Evolutionary conservation across 306 rosid genomes (phyloP).

Genomic region (Cajanus cajan): DNA sequence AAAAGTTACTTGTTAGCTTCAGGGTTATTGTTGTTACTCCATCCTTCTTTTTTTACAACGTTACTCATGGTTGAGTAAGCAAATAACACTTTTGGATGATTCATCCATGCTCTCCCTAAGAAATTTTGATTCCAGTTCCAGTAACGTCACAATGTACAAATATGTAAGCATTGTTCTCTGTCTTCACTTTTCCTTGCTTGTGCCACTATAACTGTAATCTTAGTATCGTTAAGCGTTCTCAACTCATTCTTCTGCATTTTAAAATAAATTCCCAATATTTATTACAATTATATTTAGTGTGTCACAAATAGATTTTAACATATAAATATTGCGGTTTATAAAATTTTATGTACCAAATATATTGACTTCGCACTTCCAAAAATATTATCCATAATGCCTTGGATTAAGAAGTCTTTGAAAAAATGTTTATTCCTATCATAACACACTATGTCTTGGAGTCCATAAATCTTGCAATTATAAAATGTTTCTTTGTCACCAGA

Average conservation of each 20-base stretch:
- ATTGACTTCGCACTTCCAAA: slow-evolving; percentile 34
- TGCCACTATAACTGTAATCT: slow-evolving; percentile 47
- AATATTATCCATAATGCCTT: slow-evolving; percentile 27
- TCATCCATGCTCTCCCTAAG: background rate
- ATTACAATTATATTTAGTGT: background rate
- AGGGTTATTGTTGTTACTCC: slow-evolving; percentile 38
- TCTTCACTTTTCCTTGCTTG: slow-evolving; percentile 38
- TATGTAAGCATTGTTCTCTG: slow-evolving; percentile 35
- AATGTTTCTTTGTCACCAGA: slow-evolving; percentile 34
- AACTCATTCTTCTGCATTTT: slow-evolving; percentile 48
- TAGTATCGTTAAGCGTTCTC: slow-evolving; percentile 10
- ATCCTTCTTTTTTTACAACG: slow-evolving; percentile 36
- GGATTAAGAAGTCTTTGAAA: slow-evolving; percentile 19
- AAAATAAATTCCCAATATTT: slow-evolving; percentile 1
- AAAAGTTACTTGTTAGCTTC: slow-evolving; percentile 21
- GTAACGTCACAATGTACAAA: slow-evolving; percentile 55
- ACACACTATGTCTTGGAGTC: slow-evolving; percentile 28
- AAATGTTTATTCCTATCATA: slow-evolving; percentile 25
- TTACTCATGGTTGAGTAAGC: slow-evolving; percentile 40
- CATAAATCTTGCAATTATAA: background rate
- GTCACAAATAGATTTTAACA: too few relatives aligned
- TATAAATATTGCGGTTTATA: too few relatives aligned
- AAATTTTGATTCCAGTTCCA: slow-evolving; percentile 33
- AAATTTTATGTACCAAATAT: slow-evolving; percentile 15
- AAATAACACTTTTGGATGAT: slow-evolving; percentile 2